Evolutionary conservation across 495 filamentous ascomycete species (phyloP), one percentile per base, ranked within the genome.

Genomic region (Endocarpon pusillum): DNA sequence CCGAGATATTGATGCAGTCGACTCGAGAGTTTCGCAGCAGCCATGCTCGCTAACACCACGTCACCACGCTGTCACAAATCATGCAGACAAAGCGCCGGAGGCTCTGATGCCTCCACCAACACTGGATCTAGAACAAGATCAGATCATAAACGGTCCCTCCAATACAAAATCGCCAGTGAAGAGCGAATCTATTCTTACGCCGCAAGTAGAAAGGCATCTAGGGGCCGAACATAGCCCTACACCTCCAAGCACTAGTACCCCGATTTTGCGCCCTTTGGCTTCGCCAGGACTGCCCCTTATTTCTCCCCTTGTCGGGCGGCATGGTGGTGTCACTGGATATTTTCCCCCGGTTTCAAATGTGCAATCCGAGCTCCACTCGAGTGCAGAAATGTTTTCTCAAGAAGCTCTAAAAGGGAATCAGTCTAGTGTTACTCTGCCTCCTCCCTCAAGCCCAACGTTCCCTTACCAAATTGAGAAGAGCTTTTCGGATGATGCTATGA

Each of bases 211-310:
- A 23, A n/a, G n/a, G 19, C 38, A 2, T 6, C 25, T 12, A 10
- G 27, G 20, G 30, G 33, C 14, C 7, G 16, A 20, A 28, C 31
- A 12, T 28, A 17, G 17, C 19, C 31, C 23, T 29, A 41, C 31
- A 22, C 27, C n/a, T 15, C 21, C 1, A 24, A 21, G 3, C 30
- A 60, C 45, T 23, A 48, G 53, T 31, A 62, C 62, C 3, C 64
- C 64, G 3, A 58, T 55, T 8, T 48, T 67, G 11, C 48, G 54
- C 18, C 63, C 62, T 12, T 38, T 66, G 15, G 53, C 58, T 28
- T 64, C 62, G 17, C 56, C 61, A 15, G 52, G 48, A 3, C 54
- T 66, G 23, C 58, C 63, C 23, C 47, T 57, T 21, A 59, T 61
- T 1, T 65, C 64, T 5, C 62, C 64, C 3, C 42, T 67, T 3